Evolutionary conservation across 805 yeast species (phyloP).

Genomic region (Cyberlindnera galapagoensis): DNA sequence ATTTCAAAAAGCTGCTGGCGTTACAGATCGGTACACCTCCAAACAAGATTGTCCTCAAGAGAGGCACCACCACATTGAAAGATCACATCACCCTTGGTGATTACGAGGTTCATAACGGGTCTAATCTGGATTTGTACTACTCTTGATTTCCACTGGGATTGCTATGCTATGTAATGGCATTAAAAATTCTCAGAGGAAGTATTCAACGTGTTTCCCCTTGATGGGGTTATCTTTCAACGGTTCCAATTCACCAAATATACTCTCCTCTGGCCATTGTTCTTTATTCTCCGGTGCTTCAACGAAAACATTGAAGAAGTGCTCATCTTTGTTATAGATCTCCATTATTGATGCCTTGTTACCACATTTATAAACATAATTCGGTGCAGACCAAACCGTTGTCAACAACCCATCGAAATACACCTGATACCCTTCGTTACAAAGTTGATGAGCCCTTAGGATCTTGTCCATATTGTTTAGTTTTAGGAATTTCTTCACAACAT

Average conservation of each 20-base stretch:
- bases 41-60: conserved; percentile 61
- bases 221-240: conserved; percentile 1
- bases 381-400: conserved; percentile 98
- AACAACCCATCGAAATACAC: conserved; percentile 85
- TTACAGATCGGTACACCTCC: conserved; percentile 76
- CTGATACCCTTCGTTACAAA: conserved; percentile 95
- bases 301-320: conserved; percentile 78
- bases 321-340: conserved; percentile 69
- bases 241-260: conserved; percentile 13
- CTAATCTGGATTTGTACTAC: conserved; percentile 79
- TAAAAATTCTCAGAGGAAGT: conserved; percentile 40
- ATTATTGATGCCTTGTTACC: conserved; percentile 97
- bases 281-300: conserved; percentile 96
- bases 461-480: conserved; percentile 71
- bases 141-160: conserved; percentile 33
- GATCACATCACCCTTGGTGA: conserved; percentile 92
- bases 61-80: conserved; percentile 78
- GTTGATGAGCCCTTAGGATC: conserved; percentile 89
- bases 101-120: conserved; percentile 88
- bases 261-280: conserved; percentile 30
- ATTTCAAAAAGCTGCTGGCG: conserved; percentile 77
- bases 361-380: conserved; percentile 94
- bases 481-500: conserved; percentile 83
- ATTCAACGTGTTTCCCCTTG: conserved; percentile 40
- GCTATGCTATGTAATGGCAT: not conserved